Conservation (phyloP, 345 rosid genomes). For the Eucalyptus tenuipes region DNA sequence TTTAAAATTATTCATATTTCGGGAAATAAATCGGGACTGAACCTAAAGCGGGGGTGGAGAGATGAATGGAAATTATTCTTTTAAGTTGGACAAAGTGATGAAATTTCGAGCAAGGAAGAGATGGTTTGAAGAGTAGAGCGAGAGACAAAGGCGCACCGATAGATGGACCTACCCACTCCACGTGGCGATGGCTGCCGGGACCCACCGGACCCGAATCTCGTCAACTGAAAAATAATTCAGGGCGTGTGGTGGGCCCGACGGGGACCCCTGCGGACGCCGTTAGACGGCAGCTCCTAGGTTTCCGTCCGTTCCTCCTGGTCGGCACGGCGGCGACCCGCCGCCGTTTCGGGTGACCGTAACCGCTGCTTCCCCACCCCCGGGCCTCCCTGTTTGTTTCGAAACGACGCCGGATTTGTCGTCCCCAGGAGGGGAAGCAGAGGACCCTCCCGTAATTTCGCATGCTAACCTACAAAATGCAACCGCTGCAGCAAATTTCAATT, state of each 20-base stretch:
- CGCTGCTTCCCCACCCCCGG: not conserved
- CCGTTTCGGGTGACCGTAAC: not conserved
- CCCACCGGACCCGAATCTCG: not conserved
- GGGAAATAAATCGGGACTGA: too few relatives aligned
- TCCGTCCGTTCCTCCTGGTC: not conserved
- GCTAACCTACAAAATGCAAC: not conserved
- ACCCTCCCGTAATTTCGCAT: not conserved
- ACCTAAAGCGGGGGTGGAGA: not conserved
- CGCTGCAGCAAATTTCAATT: not conserved
- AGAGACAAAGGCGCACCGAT: too few relatives aligned
- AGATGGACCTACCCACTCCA: too few relatives aligned
- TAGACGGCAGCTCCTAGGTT: not conserved
- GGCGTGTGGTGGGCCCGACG: not conserved
- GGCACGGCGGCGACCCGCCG: not conserved
- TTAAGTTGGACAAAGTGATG: not conserved
- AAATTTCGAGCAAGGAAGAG: accelerated
- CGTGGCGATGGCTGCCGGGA: not conserved
- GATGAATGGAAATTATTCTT: not conserved
- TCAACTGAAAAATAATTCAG: not conserved
- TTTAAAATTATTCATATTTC: too few relatives aligned
- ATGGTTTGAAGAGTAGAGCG: not conserved
- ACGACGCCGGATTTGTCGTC: not conserved
- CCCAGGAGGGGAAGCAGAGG: not conserved
- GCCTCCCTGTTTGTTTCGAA: not conserved
- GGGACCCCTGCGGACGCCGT: not conserved